phyloP scores from a whole-genome alignment of 768 basidiomycete genomes.

The Lentinula sp. region DNA sequence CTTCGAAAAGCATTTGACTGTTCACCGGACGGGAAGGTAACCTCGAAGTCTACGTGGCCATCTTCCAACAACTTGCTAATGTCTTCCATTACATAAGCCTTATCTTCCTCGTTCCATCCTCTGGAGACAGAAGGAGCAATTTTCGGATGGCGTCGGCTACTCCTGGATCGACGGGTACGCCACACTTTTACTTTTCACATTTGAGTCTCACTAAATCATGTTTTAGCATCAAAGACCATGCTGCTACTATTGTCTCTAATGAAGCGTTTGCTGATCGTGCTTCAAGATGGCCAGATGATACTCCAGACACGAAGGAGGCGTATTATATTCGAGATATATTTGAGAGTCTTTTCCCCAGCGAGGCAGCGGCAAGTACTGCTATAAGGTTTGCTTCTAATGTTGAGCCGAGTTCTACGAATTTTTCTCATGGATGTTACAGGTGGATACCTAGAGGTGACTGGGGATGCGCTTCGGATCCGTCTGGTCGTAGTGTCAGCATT shows the following conservation, averaged over 20 bases:
- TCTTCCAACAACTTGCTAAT: not conserved
- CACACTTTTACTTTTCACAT: not conserved
- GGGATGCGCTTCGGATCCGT: conserved; percentile 94
- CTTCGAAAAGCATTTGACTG: conserved; percentile 94
- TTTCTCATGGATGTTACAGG: conserved; percentile 24
- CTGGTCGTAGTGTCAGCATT: conserved; percentile 91
- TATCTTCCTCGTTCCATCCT: conserved; percentile 93
- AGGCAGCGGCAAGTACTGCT: conserved; percentile 84
- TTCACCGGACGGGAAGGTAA: conserved; percentile 69
- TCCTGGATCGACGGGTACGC: conserved; percentile 95
- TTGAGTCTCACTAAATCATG: not conserved
- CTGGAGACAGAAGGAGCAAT: conserved; percentile 99
- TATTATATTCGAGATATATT: conserved; percentile 92
- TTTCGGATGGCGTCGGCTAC: conserved; percentile 98
- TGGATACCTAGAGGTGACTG: conserved; percentile 96
- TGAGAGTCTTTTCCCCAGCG: conserved; percentile 82
- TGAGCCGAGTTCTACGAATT: not conserved
- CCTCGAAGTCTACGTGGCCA: not conserved
- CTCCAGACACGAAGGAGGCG: conserved; percentile 95
- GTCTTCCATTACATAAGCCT: conserved; percentile 38
- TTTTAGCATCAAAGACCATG: conserved; percentile 83
- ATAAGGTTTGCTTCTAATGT: conserved; percentile 57
- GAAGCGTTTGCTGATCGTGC: conserved; percentile 67
- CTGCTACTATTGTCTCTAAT: conserved; percentile 70
- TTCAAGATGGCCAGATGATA: conserved; percentile 71